These are phyloP conservation scores for Leptographium flavum DNA, from an alignment of 2,329 filamentous ascomycete genomes.

Conservation along the genomic window DNA sequence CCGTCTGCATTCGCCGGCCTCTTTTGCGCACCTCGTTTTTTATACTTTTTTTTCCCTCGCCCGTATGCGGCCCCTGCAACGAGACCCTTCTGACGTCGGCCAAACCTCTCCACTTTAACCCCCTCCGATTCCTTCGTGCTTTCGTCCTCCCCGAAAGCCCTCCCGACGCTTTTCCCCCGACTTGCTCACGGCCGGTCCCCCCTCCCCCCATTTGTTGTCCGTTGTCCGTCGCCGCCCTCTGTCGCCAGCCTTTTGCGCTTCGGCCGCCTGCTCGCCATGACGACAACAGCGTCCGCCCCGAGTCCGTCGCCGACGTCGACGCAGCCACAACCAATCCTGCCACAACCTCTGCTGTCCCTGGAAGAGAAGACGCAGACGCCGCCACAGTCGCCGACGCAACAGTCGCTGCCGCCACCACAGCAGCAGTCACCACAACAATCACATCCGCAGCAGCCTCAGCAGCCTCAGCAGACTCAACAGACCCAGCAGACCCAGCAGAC, in stretches of 20 bases:
- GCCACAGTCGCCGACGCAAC: constrained; percentile 1
- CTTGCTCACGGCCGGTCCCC: too few relatives aligned
- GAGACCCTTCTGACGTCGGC: too few relatives aligned
- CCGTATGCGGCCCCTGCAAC: background rate
- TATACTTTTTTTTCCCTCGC: background rate
- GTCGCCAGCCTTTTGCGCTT: background rate
- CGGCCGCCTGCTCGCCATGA: background rate
- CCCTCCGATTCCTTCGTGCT: background rate
- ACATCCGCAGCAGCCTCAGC: background rate
- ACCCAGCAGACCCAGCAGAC: background rate
- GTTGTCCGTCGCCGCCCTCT: background rate
- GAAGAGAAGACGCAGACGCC: too few relatives aligned
- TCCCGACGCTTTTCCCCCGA: too few relatives aligned
- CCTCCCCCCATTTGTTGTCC: too few relatives aligned
- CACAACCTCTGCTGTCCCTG: constrained; percentile 4
- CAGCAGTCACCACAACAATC: background rate
- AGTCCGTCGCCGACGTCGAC: background rate
- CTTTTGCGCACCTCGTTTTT: background rate
- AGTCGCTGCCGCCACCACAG: constrained; percentile 2
- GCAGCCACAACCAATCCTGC: background rate
- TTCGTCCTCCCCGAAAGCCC: background rate
- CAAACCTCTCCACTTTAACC: background rate
- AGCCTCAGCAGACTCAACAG: background rate
- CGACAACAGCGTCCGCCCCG: constrained; percentile 1
- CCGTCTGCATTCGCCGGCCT: too few relatives aligned